A percentile compares a stretch with the other conserved stretches of the same genome.
These are phyloP conservation scores for Chrysoporthe puriensis DNA, from an alignment of 2,329 filamentous ascomycete genomes.

Conservation along the genomic window DNA sequence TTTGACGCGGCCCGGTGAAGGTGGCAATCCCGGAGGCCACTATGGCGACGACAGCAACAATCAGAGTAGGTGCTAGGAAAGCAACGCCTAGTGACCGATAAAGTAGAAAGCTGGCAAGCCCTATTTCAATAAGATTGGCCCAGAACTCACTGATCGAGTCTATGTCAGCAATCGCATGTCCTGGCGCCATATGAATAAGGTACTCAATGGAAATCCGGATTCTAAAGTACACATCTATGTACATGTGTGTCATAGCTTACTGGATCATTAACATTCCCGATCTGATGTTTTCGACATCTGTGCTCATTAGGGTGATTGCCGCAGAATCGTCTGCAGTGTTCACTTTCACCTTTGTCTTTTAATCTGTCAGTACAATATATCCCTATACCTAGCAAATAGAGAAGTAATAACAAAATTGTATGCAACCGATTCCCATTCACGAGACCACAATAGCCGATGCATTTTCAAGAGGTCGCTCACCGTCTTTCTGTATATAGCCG, in stretches of 20 bases:
- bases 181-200: background rate
- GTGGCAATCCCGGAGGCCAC: constrained; percentile 29
- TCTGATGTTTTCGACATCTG: constrained; percentile 42
- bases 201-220: background rate
- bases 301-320: constrained; percentile 44
- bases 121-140: constrained; percentile 40
- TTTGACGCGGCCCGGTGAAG: constrained; percentile 33
- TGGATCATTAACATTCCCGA: constrained; percentile 38
- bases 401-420: too few species aligned
- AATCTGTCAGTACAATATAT: background rate
- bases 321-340: constrained; percentile 35
- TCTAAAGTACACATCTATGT: background rate
- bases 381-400: too few species aligned
- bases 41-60: constrained; percentile 28
- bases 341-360: background rate
- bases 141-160: constrained; percentile 35
- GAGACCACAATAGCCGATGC: constrained; percentile 19
- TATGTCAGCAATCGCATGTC: background rate
- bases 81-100: constrained; percentile 38
- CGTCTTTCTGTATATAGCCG: constrained; percentile 41
- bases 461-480: background rate
- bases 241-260: background rate
- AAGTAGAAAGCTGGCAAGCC: constrained; percentile 40
- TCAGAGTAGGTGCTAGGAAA: constrained; percentile 38
- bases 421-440: too few species aligned